phyloP scores from a whole-genome alignment of 257 asterid genomes.

The Przewalskia tangutica region DNA sequence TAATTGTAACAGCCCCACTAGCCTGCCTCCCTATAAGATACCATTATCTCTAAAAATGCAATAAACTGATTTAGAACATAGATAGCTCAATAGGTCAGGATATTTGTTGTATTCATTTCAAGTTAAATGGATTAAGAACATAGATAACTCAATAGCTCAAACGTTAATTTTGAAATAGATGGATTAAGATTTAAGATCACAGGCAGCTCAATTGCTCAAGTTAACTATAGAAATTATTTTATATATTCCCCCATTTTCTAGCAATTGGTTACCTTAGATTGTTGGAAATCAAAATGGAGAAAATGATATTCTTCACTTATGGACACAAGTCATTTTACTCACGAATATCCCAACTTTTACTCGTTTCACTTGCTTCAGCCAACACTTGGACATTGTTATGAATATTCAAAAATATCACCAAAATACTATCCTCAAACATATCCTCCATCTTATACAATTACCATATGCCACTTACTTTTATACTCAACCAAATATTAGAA shows the following conservation, averaged over 20 bases:
- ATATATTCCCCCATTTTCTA: neutral
- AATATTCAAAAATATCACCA: neutral
- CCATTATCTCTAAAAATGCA: conserved; percentile 42
- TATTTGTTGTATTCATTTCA: conserved; percentile 1
- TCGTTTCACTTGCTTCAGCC: neutral
- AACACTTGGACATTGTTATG: neutral
- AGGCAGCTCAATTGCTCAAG: neutral
- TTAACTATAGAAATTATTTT: neutral
- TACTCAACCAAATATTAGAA: neutral
- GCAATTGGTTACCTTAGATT: neutral
- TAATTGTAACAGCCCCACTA: conserved; percentile 84
- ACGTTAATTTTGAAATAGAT: neutral
- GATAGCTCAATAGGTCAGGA: conserved; percentile 1
- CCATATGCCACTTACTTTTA: too few species aligned
- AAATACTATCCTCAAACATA: neutral
- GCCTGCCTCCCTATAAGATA: conserved; percentile 97
- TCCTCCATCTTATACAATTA: neutral
- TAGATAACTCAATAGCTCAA: neutral
- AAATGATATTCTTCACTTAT: neutral
- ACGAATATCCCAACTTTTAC: neutral
- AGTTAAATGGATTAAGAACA: neutral
- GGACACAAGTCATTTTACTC: neutral
- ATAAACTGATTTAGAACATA: neutral
- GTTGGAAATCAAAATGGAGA: neutral
- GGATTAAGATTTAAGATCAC: neutral